Evolutionary conservation across 2,329 filamentous ascomycete genomes (phyloP), one percentile per base, ranked within the genome.

Genomic region (Neofusicoccum sp.): DNA sequence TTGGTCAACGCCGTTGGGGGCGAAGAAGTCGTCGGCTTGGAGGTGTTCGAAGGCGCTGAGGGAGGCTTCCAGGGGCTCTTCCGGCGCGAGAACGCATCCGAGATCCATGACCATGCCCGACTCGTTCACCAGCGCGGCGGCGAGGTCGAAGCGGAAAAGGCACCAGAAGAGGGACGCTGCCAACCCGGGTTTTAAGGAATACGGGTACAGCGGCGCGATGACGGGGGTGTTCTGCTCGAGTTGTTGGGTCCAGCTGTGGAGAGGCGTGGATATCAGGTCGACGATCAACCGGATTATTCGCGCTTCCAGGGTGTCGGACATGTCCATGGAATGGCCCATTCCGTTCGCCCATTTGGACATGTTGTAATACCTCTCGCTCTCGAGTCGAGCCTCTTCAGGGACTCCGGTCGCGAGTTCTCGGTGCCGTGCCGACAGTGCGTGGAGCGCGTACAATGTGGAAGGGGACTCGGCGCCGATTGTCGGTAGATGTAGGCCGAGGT

Each of bases 401-500:
- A 56, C 31, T 2, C 54, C 54, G 28, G 29, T 36, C 4, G 54
- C 39, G 29, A 58, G 54, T 9, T 58, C 54, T 3, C 54, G 31
- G 6, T 58, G 54, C 16, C 54, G 54, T 14, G 67, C 81, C 0
- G 83, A 85, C 6, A 86, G 78, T 0, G 84, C 83, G 5, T 86
- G 74, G 36, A 86, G 78, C 0, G 82, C 81, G 64, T 83, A 83
- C 71, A 2, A 85, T 66, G 29, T 80, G 74, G 0, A 78, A 74
- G 29, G 80, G 80, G 29, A 73, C 75, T 45, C 79, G 1, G 56
- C 78, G 1, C 83, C 82, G 34, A 85, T 71, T 2, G 81, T 71
- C 0, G 84, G 81, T 2, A 86, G 74, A 9, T 82, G 78, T 1
- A 81, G 79, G 16, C 81, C 80, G 67, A 87, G 86, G 48, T 81